These are phyloP conservation scores for Schizothecium vesticola DNA, from an alignment of 495 filamentous ascomycete genomes.

Conservation along the genomic window DNA sequence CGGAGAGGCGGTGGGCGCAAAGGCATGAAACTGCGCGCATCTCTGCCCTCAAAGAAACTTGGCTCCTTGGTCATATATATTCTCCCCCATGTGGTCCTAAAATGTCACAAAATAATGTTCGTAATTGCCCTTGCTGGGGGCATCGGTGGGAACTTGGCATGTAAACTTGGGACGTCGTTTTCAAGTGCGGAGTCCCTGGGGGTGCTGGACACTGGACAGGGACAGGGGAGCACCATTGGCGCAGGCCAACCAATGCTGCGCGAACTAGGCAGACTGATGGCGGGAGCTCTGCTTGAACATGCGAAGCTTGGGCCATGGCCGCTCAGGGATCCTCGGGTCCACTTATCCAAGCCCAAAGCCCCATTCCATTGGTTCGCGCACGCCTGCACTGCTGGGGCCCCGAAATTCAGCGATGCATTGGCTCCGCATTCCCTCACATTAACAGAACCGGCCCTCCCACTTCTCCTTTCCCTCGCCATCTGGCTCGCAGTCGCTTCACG, in stretches of 20 bases:
- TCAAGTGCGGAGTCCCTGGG: not conserved
- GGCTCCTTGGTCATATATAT: not conserved
- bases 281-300: not conserved
- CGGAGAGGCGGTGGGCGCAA: not conserved
- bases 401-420: slow-evolving; percentile 24
- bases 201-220: not conserved
- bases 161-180: not conserved
- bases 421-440: slow-evolving; percentile 30
- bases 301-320: slow-evolving; percentile 14
- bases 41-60: not conserved
- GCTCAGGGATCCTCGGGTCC: slow-evolving; percentile 22
- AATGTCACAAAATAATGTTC: not conserved
- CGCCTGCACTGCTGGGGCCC: slow-evolving; percentile 16
- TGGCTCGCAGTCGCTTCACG: slow-evolving; percentile 17
- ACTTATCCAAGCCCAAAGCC: slow-evolving; percentile 13
- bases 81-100: not conserved
- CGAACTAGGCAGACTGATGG: not conserved
- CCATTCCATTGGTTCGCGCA: slow-evolving; percentile 14
- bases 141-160: not conserved
- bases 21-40: not conserved
- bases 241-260: not conserved
- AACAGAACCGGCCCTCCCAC: slow-evolving; percentile 31
- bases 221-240: not conserved
- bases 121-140: not conserved
- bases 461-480: slow-evolving; percentile 27